Evolutionary conservation across 2,329 filamentous ascomycete species (phyloP), one percentile per base, ranked within the genome.

Genomic region (Penicillium concentricum): DNA sequence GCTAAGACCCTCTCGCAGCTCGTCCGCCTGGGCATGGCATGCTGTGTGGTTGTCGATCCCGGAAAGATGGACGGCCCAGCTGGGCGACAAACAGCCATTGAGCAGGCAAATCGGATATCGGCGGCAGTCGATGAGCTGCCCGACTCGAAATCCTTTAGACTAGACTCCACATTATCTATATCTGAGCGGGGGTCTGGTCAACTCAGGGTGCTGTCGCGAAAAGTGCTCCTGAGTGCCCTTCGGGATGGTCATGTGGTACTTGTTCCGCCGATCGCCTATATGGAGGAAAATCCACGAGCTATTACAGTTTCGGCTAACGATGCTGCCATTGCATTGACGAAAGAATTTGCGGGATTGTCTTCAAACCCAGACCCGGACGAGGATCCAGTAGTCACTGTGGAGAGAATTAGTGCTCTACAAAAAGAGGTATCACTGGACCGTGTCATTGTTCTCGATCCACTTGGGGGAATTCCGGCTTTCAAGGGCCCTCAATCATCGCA

Each of bases 1-100:
- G 91, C 88, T 5, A 86, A 88, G 70, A 97, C 94, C 0, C 76
- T 99, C 39, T 87, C 87, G 30, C 93, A 96, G 72, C 84, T 99
- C 48, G 85, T 87, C 38, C 86, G 88, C 51, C 82, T 99, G 15
- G 93, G 94, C 3, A 82, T 99, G 63, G 81, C 86, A 48, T 92
- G 91, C 58, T 85, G 92, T 20, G 84, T 99, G 0, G 88, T 97
- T 1, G 78, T 97, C 9, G 93, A 97, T 66, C 69, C 72, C 6
- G 89, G 87, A 50, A 75, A 80, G 28, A 76, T 80, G 26, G 76
- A 77, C 18, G 43, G 70, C 54, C 24, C 62, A 62, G 58, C 65
- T 35, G 73, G 77, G 75, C 75, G 79, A 64, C 73, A 77, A 64
- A 69, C 77, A 45, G 79, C 83, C 52, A 77, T 80, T 4, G 78